Percentiles rank a stretch among this genome's conserved stretches.
phyloP scores from a whole-genome alignment of 2,329 filamentous ascomycete genomes.

The Aspergillus ochraceoroseus region DNA sequence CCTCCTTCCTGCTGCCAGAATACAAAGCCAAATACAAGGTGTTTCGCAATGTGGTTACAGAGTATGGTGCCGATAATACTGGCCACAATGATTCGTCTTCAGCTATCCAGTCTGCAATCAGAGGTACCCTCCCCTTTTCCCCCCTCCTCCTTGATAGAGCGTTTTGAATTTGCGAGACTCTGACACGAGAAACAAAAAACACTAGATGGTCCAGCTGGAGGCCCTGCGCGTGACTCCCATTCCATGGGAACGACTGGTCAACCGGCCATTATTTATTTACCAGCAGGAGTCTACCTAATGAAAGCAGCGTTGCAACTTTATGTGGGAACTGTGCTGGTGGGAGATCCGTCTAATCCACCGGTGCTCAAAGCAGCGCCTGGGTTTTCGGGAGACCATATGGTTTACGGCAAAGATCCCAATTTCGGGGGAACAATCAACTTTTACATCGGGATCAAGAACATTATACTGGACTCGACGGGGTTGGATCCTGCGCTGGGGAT shows the following conservation, averaged over 20 bases:
- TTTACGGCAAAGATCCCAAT: constrained; percentile 47
- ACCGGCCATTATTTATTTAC: constrained; percentile 31
- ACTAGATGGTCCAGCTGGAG: constrained; percentile 25
- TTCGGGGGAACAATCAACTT: constrained; percentile 33
- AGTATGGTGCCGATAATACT: constrained; percentile 34
- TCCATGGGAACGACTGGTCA: constrained; percentile 30
- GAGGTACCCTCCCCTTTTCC: too few species aligned
- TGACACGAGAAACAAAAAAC: not conserved
- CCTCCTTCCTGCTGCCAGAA: constrained; percentile 24
- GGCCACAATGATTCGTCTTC: constrained; percentile 27
- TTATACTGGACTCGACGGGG: constrained; percentile 37
- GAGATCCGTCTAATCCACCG: constrained; percentile 43
- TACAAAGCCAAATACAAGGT: constrained; percentile 32
- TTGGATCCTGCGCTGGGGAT: constrained; percentile 26
- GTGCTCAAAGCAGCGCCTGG: constrained; percentile 50
- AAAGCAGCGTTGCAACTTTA: constrained; percentile 25
- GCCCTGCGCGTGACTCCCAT: constrained; percentile 24
- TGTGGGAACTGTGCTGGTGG: constrained; percentile 37
- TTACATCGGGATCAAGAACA: constrained; percentile 38
- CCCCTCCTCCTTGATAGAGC: too few species aligned
- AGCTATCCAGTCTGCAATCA: constrained; percentile 31
- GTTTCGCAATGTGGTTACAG: constrained; percentile 36
- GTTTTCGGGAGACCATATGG: constrained; percentile 52
- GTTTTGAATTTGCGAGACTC: too few species aligned
- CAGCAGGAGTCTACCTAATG: constrained; percentile 29